Evolutionary conservation across 768 basidiomycete species (phyloP).

Genomic region (Mycena rosella): DNA sequence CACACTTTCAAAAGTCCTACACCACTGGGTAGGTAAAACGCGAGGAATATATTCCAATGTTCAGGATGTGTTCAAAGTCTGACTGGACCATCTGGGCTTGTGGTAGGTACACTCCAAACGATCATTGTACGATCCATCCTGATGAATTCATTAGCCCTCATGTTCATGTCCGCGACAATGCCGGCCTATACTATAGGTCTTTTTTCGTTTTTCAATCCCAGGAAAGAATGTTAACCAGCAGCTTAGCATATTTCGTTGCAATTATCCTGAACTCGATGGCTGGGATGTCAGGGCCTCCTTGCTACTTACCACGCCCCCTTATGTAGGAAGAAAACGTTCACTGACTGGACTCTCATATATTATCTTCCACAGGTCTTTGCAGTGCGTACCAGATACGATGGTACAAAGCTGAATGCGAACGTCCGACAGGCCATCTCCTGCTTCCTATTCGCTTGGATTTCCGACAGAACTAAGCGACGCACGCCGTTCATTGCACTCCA

Average conservation of each 20-base stretch:
- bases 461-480: constrained; percentile 51
- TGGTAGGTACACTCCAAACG: constrained; percentile 39
- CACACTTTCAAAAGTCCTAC: constrained; percentile 46
- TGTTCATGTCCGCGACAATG: constrained; percentile 54
- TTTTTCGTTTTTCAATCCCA: neutral
- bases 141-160: constrained; percentile 41
- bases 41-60: too few species aligned
- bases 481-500: constrained; percentile 51
- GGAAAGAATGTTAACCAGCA: constrained; percentile 8
- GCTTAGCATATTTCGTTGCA: constrained; percentile 48
- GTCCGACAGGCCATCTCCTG: constrained; percentile 47
- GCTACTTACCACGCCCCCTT: constrained; percentile 52
- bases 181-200: constrained; percentile 51
- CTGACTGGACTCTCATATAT: neutral
- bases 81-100: constrained; percentile 55
- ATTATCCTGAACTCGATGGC: constrained; percentile 52
- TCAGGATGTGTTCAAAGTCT: constrained; percentile 10
- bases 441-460: constrained; percentile 53
- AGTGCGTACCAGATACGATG: neutral
- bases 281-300: constrained; percentile 45
- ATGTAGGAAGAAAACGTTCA: constrained; percentile 25
- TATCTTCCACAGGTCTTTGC: constrained; percentile 9
- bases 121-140: neutral
- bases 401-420: neutral
- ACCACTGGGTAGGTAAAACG: constrained; percentile 42